Conservation (phyloP, 2,329 filamentous ascomycete genomes). For the Thelonectria discophora region DNA sequence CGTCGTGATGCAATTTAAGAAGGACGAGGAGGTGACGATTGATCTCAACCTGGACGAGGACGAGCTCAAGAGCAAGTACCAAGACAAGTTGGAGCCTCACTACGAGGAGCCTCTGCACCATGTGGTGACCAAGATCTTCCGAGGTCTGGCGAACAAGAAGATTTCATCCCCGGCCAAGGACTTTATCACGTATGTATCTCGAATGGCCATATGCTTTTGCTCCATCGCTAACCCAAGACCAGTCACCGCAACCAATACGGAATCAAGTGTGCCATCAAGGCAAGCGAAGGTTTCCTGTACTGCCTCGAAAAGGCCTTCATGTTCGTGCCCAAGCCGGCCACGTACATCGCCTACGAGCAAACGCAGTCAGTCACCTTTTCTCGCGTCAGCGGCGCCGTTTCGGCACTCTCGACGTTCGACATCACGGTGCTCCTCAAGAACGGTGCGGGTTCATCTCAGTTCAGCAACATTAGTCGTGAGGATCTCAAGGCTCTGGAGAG, state of each 20-base stretch:
- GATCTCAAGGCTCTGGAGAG: constrained; percentile 96
- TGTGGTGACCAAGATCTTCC: constrained; percentile 95
- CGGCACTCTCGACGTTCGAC: constrained; percentile 94
- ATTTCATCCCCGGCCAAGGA: constrained; percentile 93
- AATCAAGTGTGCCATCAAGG: constrained; percentile 99
- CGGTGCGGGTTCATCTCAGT: constrained; percentile 88
- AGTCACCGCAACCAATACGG: constrained; percentile 92
- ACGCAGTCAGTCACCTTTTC: constrained; percentile 93
- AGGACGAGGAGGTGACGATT: constrained; percentile 95
- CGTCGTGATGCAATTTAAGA: constrained; percentile 98
- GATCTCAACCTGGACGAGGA: constrained; percentile 97
- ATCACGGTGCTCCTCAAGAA: constrained; percentile 92
- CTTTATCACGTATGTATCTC: constrained; percentile 74
- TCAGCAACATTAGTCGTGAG: constrained; percentile 99
- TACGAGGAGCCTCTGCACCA: constrained; percentile 95
- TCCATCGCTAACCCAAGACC: constrained; percentile 41
- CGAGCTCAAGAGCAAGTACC: constrained; percentile 82
- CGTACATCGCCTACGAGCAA: constrained; percentile 95
- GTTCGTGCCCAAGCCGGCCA: constrained; percentile 98
- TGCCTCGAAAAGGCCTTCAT: constrained; percentile 98
- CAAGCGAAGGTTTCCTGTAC: constrained; percentile 96
- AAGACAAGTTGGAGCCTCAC: constrained; percentile 85
- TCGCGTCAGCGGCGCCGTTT: constrained; percentile 91
- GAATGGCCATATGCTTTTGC: not conserved
- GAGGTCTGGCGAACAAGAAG: constrained; percentile 93